Base-by-base conservation (phyloP, 1,284 basidiomycete species). In the Anthracocystis walkeri region DNA sequence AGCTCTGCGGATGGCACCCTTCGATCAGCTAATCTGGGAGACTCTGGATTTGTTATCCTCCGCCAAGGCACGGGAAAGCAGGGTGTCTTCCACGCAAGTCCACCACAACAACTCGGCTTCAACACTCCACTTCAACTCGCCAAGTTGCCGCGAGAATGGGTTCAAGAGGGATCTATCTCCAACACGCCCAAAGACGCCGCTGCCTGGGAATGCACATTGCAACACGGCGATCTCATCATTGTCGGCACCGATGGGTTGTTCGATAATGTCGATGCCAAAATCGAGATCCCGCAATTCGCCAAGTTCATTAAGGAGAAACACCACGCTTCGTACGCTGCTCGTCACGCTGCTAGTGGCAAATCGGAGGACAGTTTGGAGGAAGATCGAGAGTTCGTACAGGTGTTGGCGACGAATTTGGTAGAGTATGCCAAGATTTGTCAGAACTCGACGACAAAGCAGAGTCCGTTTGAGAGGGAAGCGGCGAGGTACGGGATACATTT, bases 21-120 rank as follows among this genome's bases (percentile, higher is more conserved):
- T 54, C 90, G 90, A 41, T 90, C 92, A 21, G 93, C 92, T 63
- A 95, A 94, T 91, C 92, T 95, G 62, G 93, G 93, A 18, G 93
- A 95, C 85, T 94, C 92, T 51, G 92, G 93, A 14, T 95, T 91
- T 83, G 87, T 90, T 67, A 90, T 95, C 60, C 89, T 95, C 61
- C 77, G 82, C 18, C 68, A 79, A 25, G 65, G 71, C 35, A 77
- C 71, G 14, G 76, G 73, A n/a, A 78, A 78, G 49, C 70, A 81
- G 18, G 69, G 77, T n/a, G 77, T 82, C 12, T 70, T 82, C 16
- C 71, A 79, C 52, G 75, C 69, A 42, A 78, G 76, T 20, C 68
- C 65, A 11, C 80, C 83, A 21, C 82, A 81, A 54, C 80, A 79
- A 51, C 73, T 82, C 50, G 78, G 73, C 29, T 84, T 84, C 80